Base-by-base conservation (phyloP, 1,139 yeast species). In the Kurtzmaniella quercitrusa region DNA sequence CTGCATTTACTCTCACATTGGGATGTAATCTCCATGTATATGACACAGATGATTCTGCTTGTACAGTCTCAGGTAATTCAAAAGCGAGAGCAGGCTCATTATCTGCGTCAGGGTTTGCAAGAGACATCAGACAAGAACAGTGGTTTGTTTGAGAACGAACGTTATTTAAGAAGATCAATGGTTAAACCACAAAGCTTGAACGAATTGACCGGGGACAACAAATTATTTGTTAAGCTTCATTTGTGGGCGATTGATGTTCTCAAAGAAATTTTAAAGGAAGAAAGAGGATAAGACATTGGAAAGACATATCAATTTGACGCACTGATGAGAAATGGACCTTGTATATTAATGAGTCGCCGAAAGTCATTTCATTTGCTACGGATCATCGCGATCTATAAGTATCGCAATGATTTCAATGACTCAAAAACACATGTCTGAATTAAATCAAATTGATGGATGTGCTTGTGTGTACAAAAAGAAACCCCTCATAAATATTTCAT, bases 191-290 rank as follows among this genome's bases (percentile, higher is more conserved):
- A 72, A 51, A 78, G 82, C 41, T 60, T 87, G 49, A 68, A 76
- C 2, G 83, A 80, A 41, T 66, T 86, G 36, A 68, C 88, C 2
- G 70, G 74, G 22, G 94, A 86, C 55, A 70, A 68, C 2, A 65
- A 73, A 37, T 60, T 85, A 12, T 86, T 84, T 56, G 66, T 82
- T 9, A 80, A 79, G 54, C 57, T 84, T 15, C 95, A 87, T 56
- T 60, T 82, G 18, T 82, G 88, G 82, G 83, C 81, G 17, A 59
- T 78, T 1, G 81, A 76, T 45, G 56, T 85, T 30, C 47, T 69
- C 15, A 54, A 54, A 37, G 68, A 64, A 39, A 47, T 60, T 9
- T 30, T 33, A 21, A 33, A 16, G 8, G 9, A 26, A 14, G 30
- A 26, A 4, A 9, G 30, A 5, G 30, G 30, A 9, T 4, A 5